Conservation (phyloP, 768 basidiomycete species). For the Suillus americanus region DNA sequence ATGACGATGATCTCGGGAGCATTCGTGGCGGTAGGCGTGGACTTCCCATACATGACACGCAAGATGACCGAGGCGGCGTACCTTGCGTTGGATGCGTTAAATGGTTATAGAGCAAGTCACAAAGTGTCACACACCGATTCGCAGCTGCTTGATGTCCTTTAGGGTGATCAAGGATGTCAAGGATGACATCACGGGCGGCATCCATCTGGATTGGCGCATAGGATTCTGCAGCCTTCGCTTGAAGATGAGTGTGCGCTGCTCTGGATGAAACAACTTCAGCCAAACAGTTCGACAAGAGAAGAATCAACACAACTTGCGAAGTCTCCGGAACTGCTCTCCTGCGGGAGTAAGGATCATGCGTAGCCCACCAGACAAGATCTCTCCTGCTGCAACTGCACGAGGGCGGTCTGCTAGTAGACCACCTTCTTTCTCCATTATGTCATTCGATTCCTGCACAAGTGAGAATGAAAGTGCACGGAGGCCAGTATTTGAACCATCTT, state of each 20-base stretch:
- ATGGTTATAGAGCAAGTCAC: slow-evolving; percentile 43
- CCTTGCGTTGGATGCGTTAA: slow-evolving; percentile 9
- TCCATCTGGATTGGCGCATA: slow-evolving; percentile 51
- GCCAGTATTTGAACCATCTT: background rate
- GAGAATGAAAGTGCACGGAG: background rate
- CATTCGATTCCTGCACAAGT: slow-evolving; percentile 47
- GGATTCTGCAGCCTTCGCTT: slow-evolving; percentile 47
- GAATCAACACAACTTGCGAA: slow-evolving; percentile 45
- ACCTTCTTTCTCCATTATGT: slow-evolving; percentile 68
- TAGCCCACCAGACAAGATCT: slow-evolving; percentile 59
- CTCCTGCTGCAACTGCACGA: slow-evolving; percentile 54
- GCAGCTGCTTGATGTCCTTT: slow-evolving; percentile 53
- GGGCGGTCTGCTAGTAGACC: slow-evolving; percentile 54
- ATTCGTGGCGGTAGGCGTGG: slow-evolving; percentile 26
- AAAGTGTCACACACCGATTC: slow-evolving; percentile 41
- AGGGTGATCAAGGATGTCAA: slow-evolving; percentile 31
- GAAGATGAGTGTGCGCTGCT: slow-evolving; percentile 58
- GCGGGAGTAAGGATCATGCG: slow-evolving; percentile 53
- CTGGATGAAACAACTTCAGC: slow-evolving; percentile 26
- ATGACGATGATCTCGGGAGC: slow-evolving; percentile 32
- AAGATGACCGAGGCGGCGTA: slow-evolving; percentile 35
- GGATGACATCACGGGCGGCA: slow-evolving; percentile 27
- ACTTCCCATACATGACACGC: slow-evolving; percentile 35
- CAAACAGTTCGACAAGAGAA: background rate
- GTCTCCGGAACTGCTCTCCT: slow-evolving; percentile 60